Base-by-base conservation (phyloP, 371 early-diverging fungal species). In the Batrachochytrium dendrobatidis region DNA sequence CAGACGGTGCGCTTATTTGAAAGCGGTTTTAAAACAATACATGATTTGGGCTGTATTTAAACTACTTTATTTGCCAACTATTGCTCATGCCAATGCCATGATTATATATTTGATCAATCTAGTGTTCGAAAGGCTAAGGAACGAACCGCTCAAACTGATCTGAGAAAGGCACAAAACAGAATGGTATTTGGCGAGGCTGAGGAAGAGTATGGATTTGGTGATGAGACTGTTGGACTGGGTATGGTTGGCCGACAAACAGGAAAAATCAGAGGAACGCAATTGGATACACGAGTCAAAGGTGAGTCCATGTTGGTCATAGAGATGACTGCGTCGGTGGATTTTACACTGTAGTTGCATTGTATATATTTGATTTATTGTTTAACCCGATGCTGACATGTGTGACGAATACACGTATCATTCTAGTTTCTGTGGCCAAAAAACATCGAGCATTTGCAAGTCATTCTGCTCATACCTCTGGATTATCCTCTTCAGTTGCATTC, bases 111-210 rank as follows among this genome's bases (percentile, higher is more conserved):
- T 22, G 17, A 1, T 1, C 26, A 55, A 2, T 57, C n/a, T 32
- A 85, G 92, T 60, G 89, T 86, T 12, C 82, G 95, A 49, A 82
- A 82, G 72, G 77, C 77, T 51, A 93, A 92, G 69, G 92, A 94
- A 66, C 79, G 86, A 5, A 82, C 85, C 68, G 89, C 88, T 6
- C 72, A 84, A 63, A 90, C 96, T 0, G 98, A 96, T 68, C 79
- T 95, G 31, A 83, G 87, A 49, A 90, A 92, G 62, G 88, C 88
- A 15, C 84, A 86, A 60, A 95, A 96, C 65, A 77, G 97, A 8
- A 83, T 95, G 77, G 83, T 82, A 56, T 98, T 98, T 80, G 94
- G 94, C 45, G 88, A 82, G 39, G 86, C 87, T 29, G 95, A 94
- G 66, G 90, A 93, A 31, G 95, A 95, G 70, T 78, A 88, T 0